A percentile compares a stretch with the other conserved stretches of the same genome.
These are phyloP conservation scores for Trichoderma atrobrunneum DNA, from an alignment of 2,329 filamentous ascomycete species.

Conservation along the genomic window DNA sequence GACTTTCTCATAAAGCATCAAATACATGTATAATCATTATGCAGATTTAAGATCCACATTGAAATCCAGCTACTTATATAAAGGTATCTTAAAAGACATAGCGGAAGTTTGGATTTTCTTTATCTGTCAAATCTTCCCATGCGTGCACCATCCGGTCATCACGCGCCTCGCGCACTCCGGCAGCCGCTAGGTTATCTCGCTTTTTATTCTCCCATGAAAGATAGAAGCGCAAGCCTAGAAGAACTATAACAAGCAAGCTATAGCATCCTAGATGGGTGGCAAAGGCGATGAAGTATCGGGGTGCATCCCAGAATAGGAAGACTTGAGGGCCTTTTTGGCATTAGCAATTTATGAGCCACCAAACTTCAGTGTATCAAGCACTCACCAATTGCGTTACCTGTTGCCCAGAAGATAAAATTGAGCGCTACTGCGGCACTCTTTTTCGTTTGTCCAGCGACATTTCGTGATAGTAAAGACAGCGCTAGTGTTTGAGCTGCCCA, in stretches of 20 bases:
- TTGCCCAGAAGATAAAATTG: constrained; percentile 6
- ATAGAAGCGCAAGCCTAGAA: background rate
- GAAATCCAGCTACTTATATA: background rate
- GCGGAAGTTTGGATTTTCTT: constrained; percentile 9
- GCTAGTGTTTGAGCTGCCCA: constrained; percentile 8
- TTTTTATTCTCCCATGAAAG: background rate
- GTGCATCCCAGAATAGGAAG: constrained; percentile 4
- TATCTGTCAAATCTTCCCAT: constrained; percentile 11
- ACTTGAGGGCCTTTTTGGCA: background rate
- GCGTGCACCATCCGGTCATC: constrained; percentile 6
- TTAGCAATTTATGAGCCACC: background rate
- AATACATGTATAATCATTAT: background rate
- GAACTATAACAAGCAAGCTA: background rate
- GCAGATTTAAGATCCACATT: no score
- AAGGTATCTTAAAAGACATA: background rate
- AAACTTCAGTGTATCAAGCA: background rate
- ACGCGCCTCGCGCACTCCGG: background rate
- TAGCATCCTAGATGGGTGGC: constrained; percentile 8
- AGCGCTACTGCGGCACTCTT: constrained; percentile 6
- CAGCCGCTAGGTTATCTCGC: background rate
- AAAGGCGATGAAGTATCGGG: constrained; percentile 8
- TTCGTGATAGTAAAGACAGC: background rate
- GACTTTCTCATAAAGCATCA: background rate
- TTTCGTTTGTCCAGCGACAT: constrained; percentile 8
- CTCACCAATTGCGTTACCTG: constrained; percentile 3